Evolutionary conservation across 306 rosid species (phyloP).

Genomic region (Nissolia schottii): DNA sequence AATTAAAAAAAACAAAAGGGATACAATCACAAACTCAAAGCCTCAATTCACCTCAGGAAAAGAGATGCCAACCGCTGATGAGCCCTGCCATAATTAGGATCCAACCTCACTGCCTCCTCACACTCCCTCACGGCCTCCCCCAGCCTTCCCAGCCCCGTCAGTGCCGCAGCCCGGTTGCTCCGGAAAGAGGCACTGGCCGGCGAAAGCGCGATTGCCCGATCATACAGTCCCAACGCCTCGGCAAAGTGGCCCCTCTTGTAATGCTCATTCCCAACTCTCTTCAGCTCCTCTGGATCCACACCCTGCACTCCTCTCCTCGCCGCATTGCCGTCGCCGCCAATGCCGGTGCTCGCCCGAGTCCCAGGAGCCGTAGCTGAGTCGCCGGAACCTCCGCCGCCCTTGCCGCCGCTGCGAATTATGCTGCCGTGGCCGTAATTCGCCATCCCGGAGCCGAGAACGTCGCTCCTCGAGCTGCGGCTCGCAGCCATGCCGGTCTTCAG

Average conservation of each 20-base stretch:
- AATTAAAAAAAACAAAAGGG: neutral
- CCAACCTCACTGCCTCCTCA: slow-evolving; percentile 81
- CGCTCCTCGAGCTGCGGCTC: slow-evolving; percentile 47
- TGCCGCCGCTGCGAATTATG: slow-evolving; percentile 76
- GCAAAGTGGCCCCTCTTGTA: slow-evolving; percentile 64
- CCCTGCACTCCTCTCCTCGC: slow-evolving; percentile 37
- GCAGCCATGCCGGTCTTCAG: slow-evolving; percentile 56
- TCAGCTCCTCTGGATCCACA: slow-evolving; percentile 78
- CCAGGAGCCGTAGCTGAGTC: neutral
- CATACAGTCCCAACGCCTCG: slow-evolving; percentile 77
- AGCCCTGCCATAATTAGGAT: slow-evolving; percentile 78
- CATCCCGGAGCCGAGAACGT: slow-evolving; percentile 75
- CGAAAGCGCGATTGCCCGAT: slow-evolving; percentile 67
- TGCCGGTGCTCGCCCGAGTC: neutral
- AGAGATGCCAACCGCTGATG: slow-evolving; percentile 84
- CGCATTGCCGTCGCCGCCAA: slow-evolving; percentile 22
- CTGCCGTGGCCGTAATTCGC: slow-evolving; percentile 92
- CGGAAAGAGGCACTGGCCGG: slow-evolving; percentile 74
- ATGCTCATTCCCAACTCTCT: slow-evolving; percentile 78
- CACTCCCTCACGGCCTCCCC: slow-evolving; percentile 80
- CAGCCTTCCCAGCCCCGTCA: slow-evolving; percentile 66
- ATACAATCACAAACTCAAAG: neutral
- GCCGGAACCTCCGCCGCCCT: slow-evolving; percentile 2
- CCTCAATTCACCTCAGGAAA: slow-evolving; percentile 59
- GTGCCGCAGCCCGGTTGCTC: slow-evolving; percentile 89